phyloP scores from a whole-genome alignment of 352 stramenopile genomes.

The Phytophthora meadii region DNA sequence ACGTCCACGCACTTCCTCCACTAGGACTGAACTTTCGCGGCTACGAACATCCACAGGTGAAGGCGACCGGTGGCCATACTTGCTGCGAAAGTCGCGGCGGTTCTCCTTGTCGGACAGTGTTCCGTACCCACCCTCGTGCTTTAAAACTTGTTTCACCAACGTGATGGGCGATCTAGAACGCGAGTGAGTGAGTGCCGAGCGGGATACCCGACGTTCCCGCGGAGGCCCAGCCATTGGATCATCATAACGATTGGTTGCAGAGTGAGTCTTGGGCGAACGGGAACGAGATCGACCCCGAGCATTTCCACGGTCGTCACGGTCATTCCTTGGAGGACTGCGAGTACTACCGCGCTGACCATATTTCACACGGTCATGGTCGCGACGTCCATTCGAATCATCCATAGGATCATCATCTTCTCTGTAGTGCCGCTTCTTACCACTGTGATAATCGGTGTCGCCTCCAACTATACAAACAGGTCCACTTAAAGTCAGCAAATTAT shows the following conservation, averaged over 20 bases:
- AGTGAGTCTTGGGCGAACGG: conserved; percentile 29
- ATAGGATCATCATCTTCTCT: conserved; percentile 31
- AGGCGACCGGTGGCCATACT: conserved; percentile 25
- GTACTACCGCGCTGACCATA: conserved; percentile 33
- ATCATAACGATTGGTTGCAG: conserved; percentile 20
- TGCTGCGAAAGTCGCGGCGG: conserved; percentile 33
- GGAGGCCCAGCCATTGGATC: conserved; percentile 8
- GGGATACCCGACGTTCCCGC: conserved; percentile 17
- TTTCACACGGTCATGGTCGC: conserved; percentile 33
- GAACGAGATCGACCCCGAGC: conserved; percentile 41
- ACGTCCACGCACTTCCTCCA: conserved; percentile 41
- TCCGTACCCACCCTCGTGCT: conserved; percentile 24
- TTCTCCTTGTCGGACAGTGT: conserved; percentile 38
- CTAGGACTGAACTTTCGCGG: conserved; percentile 17
- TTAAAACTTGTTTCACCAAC: conserved; percentile 21
- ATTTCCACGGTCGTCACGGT: conserved; percentile 34
- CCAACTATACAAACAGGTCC: conserved; percentile 32
- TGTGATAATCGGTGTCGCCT: conserved; percentile 33
- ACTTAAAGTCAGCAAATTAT: conserved; percentile 34
- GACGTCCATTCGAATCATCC: conserved; percentile 24
- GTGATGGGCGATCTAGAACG: conserved; percentile 44
- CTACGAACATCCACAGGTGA: conserved; percentile 31
- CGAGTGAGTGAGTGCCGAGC: conserved; percentile 14
- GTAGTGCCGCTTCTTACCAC: conserved; percentile 31
- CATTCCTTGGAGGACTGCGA: conserved; percentile 34